Base-by-base conservation (phyloP, 2,329 filamentous ascomycete species). In the Xylariaceae sp. region DNA sequence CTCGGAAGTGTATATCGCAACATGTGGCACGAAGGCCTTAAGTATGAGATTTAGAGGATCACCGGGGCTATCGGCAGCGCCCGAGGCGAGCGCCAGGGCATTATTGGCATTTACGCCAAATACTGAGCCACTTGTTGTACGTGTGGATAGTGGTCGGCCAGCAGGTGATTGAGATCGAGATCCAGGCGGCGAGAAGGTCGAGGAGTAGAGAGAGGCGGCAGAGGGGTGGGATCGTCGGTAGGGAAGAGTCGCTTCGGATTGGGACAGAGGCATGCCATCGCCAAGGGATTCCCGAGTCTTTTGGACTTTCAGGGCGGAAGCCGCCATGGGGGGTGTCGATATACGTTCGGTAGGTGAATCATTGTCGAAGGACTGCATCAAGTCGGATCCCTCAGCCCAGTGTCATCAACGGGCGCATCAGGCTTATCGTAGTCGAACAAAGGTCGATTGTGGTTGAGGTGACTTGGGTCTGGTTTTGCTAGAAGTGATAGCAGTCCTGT, bases 1-100 rank as follows among this genome's bases (percentile, higher is more conserved):
- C 13, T 78, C 70, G 12, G 91, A 95, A n/a, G 89, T 80, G 53
- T 90, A 85, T 19, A 98, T 79, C 6, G 87, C 87, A 34, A 98
- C 81, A 49, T 93, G 87, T 1, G 93, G 94, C 12, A 91, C 87
- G 61, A 95, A 95, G 2, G 89, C 85, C 44, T 84, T 83, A 40
- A 94, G 72, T 33, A 97, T 83, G 37, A 95, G 69, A 49, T 74
- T 76, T 17, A 80, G 63, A 24, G 79, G 78, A 43, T 82, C 77
- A 9, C 70, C 67, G 1, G 73, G 72, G 43, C 64, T 68, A 33
- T 72, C 69, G 9, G 64, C 67, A 1, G 63, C 63, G 30, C 59
- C 59, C 2, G 63, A 64, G 29, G 72, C 69, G 2, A 71, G 60
- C 24, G 59, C 55, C 3, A 76, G 62, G 9, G 67, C 68, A 41